phyloP scores from a whole-genome alignment of 2,329 filamentous ascomycete species.

The Ceratocystis lukuohia region DNA sequence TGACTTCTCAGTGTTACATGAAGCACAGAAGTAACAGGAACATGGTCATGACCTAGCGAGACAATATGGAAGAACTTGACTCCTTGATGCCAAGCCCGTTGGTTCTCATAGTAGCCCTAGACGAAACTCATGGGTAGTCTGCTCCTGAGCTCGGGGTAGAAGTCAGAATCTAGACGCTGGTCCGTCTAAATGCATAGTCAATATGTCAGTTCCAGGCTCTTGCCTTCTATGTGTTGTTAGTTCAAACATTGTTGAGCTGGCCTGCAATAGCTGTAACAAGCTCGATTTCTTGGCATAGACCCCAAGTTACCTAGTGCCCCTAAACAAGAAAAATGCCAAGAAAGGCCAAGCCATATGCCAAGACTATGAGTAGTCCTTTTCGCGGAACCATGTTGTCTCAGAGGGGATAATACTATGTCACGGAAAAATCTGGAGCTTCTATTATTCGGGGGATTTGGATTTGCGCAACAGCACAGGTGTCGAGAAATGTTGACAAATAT shows the following conservation, averaged over 20 bases:
- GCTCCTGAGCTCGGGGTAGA: background rate
- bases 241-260: background rate
- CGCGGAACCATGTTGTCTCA: background rate
- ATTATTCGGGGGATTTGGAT: too few species aligned
- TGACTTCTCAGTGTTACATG: background rate
- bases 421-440: too few species aligned
- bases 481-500: too few species aligned
- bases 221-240: background rate
- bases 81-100: background rate
- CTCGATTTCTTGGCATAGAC: background rate
- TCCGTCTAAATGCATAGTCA: background rate
- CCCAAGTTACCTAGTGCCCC: background rate
- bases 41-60: background rate
- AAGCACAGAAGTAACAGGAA: background rate
- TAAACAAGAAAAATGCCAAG: background rate
- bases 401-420: background rate
- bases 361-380: background rate
- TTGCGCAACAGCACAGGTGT: too few species aligned
- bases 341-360: background rate
- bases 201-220: background rate
- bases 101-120: background rate
- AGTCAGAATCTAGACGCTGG: background rate
- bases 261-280: slow-evolving; percentile 1
- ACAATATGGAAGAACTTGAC: background rate
- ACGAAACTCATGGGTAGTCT: background rate